phyloP scores from a whole-genome alignment of 306 rosid species.

The Biancaea sappan region DNA sequence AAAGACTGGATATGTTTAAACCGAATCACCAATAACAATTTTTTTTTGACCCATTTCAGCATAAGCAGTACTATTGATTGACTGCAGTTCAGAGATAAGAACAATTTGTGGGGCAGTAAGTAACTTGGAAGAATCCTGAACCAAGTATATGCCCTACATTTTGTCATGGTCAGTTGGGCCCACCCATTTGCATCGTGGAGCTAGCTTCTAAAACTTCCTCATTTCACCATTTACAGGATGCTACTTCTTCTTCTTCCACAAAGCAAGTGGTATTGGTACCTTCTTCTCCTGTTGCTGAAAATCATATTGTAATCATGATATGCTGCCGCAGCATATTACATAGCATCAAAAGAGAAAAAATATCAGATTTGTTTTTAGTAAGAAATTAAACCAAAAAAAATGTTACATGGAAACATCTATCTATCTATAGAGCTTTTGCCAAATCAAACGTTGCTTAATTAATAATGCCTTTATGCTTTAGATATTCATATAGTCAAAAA shows the following conservation, averaged over 20 bases:
- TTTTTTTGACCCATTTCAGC: not conserved
- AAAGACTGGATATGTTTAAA: not conserved
- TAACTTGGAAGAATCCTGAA: slow-evolving; percentile 23
- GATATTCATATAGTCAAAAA: not conserved
- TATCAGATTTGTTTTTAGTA: not conserved
- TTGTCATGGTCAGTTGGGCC: slow-evolving; percentile 32
- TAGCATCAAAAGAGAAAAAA: not conserved
- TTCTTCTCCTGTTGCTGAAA: not conserved
- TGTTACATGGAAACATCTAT: too few relatives aligned
- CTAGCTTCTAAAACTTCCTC: not conserved
- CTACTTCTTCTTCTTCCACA: slow-evolving; percentile 13
- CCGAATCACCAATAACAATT: slow-evolving; percentile 7
- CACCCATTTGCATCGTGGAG: not conserved
- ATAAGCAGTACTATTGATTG: slow-evolving; percentile 26
- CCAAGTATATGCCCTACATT: slow-evolving; percentile 32
- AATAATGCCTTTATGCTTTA: not conserved
- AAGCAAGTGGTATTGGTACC: slow-evolving; percentile 17
- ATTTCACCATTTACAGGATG: slow-evolving; percentile 20
- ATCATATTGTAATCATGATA: not conserved
- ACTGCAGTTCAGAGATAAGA: slow-evolving; percentile 28
- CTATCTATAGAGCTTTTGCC: not conserved
- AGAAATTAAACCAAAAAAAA: not conserved
- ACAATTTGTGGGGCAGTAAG: slow-evolving; percentile 21
- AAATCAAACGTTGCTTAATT: not conserved
- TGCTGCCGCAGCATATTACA: slow-evolving; percentile 10